Conservation (phyloP, 2,329 filamentous ascomycete species). For the Emmonsiellopsis sp. region DNA sequence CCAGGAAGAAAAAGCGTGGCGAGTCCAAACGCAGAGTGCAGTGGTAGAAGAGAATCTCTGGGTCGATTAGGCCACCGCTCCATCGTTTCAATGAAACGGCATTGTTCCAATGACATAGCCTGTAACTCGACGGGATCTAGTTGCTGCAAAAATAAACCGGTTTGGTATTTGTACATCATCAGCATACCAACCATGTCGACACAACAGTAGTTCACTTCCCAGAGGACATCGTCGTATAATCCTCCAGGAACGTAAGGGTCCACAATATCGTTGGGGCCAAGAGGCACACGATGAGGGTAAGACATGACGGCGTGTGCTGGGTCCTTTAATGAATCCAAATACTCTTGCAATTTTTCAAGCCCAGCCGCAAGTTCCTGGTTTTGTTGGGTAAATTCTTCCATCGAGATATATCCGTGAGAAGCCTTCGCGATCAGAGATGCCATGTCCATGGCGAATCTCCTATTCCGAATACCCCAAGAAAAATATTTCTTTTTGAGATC, state of each 20-base stretch:
- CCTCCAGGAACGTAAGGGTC: slow-evolving; percentile 60
- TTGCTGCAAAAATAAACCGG: slow-evolving; percentile 48
- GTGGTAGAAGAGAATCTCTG: slow-evolving; percentile 59
- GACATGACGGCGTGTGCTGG: slow-evolving; percentile 53
- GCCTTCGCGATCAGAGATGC: slow-evolving; percentile 64
- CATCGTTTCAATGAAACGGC: slow-evolving; percentile 70
- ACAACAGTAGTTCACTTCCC: slow-evolving; percentile 62
- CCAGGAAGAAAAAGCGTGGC: slow-evolving; percentile 70
- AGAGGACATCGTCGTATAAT: slow-evolving; percentile 62
- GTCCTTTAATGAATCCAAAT: slow-evolving; percentile 56
- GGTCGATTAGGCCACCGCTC: slow-evolving; percentile 61
- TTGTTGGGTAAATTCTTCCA: slow-evolving; percentile 56
- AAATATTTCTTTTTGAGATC: slow-evolving; percentile 59
- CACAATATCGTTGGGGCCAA: slow-evolving; percentile 57
- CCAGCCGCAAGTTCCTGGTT: slow-evolving; percentile 44
- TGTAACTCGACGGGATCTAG: slow-evolving; percentile 45
- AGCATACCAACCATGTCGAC: slow-evolving; percentile 71
- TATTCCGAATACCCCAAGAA: slow-evolving; percentile 54
- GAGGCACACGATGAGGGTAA: slow-evolving; percentile 46
- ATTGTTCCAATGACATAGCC: slow-evolving; percentile 57
- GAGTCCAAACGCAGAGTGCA: slow-evolving; percentile 68
- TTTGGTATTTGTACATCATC: slow-evolving; percentile 72
- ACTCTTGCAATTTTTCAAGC: slow-evolving; percentile 32
- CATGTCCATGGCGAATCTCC: slow-evolving; percentile 71
- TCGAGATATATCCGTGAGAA: slow-evolving; percentile 52